Base-by-base conservation (phyloP, 2,329 filamentous ascomycete species). In the Cephalotrichum gorgonifer region DNA sequence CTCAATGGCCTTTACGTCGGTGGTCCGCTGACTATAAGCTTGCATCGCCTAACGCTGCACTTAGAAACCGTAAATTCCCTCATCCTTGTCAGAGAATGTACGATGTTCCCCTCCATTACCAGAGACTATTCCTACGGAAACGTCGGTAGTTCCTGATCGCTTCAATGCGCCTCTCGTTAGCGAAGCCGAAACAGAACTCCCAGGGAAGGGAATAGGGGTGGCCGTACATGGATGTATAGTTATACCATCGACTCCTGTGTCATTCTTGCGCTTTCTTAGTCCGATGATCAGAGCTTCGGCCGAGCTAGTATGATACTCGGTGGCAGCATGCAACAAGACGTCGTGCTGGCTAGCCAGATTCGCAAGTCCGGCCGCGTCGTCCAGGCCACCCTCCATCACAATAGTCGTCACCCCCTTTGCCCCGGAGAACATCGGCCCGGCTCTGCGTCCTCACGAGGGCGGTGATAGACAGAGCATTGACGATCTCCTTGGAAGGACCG, bases 281-380 rank as follows among this genome's bases (percentile, higher is more conserved):
- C 71, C 72, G 3, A 54, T 52, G 3, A 73, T 55, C 31, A 72
- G 54, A 0, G 70, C 70, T 43, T 58, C 58, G 1, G 65, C 66
- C 3, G 62, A 62, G 0, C 54, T 44, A 3, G 58, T 46, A 54
- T 74, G 65, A 51, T 55, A 67, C 8, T 66, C 66, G 4, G 57
- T 53, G 1, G 66, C 64, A 1, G 67, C 60, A 52, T 70, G 65
- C 47, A 74, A 62, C 6, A 74, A 61, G 46, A 70, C 54, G 31
- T 58, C 57, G 8, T 54, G 49, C 47, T 52, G 45, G 25, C 52
- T 51, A 1, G 57, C 56, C 3, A 49, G 27, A 8, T 38, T 38
- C 12, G 23, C 44, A 15, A 57, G 17, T 15, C 47, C 28, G 4
- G 50, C 50, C 1, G 45, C 30, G 47, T 59, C 54, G 28, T 58